phyloP scores from a whole-genome alignment of 179 eudicot species.

The Heliamphora pulchella region DNA sequence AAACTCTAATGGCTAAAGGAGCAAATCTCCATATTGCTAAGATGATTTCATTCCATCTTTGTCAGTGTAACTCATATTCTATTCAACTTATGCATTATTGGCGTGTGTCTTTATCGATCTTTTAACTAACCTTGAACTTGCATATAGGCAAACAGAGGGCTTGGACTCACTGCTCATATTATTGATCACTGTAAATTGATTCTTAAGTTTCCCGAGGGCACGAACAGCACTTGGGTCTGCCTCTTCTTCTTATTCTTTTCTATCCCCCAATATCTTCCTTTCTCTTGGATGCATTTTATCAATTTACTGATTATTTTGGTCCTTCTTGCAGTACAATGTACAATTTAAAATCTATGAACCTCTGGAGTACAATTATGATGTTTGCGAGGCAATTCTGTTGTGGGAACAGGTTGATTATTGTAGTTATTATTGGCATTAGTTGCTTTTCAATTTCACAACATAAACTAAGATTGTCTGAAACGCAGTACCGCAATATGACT shows the following conservation, averaged over 20 bases:
- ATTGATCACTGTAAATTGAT: slow-evolving; percentile 88
- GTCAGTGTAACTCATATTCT: not conserved
- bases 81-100: not conserved
- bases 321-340: slow-evolving; percentile 56
- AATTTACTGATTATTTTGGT: slow-evolving; percentile 6
- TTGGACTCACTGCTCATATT: slow-evolving; percentile 82
- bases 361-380: slow-evolving; percentile 77
- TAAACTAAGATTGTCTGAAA: slow-evolving; percentile 28
- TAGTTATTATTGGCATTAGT: not conserved
- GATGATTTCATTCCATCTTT: not conserved
- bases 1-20: not conserved
- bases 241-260: slow-evolving; percentile 9
- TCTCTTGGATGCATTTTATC: not conserved
- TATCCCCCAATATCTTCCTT: not conserved
- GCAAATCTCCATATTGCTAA: not conserved
- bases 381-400: slow-evolving; percentile 80
- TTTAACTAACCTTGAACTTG: slow-evolving; percentile 13
- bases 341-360: slow-evolving; percentile 87
- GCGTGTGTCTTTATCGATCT: not conserved
- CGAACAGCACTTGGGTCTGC: slow-evolving; percentile 93
- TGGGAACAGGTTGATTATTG: slow-evolving; percentile 82
- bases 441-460: slow-evolving; percentile 13
- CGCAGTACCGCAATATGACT: slow-evolving; percentile 99
- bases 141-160: slow-evolving; percentile 83
- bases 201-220: slow-evolving; percentile 82